Percentiles rank a stretch among this genome's conserved stretches.
Conservation (phyloP, 2,329 filamentous ascomycete genomes). For the Claviceps quebecensis region DNA sequence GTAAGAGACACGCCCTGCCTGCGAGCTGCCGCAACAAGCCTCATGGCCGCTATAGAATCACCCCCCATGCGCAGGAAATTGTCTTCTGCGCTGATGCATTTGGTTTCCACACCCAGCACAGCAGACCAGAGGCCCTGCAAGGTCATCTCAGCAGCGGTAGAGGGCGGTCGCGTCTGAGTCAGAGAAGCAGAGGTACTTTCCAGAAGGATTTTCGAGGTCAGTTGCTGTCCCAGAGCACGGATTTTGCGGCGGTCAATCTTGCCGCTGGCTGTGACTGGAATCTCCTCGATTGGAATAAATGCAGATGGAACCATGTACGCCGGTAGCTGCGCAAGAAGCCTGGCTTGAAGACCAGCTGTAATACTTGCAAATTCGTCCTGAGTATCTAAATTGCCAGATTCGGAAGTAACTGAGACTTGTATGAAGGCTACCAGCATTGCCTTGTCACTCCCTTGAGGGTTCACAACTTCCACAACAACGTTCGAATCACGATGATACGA, state of each 20-base stretch:
- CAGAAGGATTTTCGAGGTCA: background rate
- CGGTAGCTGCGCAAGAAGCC: slow-evolving; percentile 1
- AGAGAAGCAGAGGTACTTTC: background rate
- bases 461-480: slow-evolving; percentile 4
- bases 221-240: slow-evolving; percentile 1
- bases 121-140: slow-evolving; percentile 3
- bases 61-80: slow-evolving; percentile 34
- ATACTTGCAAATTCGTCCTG: background rate
- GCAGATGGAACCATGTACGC: slow-evolving; percentile 4
- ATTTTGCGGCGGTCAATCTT: slow-evolving; percentile 4
- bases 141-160: background rate
- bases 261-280: slow-evolving; percentile 2
- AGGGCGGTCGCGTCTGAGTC: background rate
- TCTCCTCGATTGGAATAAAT: background rate
- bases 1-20: slow-evolving; percentile 21
- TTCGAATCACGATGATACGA: slow-evolving; percentile 27
- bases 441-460: background rate
- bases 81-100: slow-evolving; percentile 22
- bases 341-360: background rate
- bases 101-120: slow-evolving; percentile 4
- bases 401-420: background rate
- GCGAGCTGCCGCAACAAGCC: slow-evolving; percentile 19
- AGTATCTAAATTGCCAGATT: background rate
- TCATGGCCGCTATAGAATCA: slow-evolving; percentile 33
- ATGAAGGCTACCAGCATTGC: slow-evolving; percentile 3